Percentiles rank a stretch among this genome's conserved stretches.
Evolutionary conservation across 441 rosid species (phyloP).

Genomic region (Raphanus hybrid): DNA sequence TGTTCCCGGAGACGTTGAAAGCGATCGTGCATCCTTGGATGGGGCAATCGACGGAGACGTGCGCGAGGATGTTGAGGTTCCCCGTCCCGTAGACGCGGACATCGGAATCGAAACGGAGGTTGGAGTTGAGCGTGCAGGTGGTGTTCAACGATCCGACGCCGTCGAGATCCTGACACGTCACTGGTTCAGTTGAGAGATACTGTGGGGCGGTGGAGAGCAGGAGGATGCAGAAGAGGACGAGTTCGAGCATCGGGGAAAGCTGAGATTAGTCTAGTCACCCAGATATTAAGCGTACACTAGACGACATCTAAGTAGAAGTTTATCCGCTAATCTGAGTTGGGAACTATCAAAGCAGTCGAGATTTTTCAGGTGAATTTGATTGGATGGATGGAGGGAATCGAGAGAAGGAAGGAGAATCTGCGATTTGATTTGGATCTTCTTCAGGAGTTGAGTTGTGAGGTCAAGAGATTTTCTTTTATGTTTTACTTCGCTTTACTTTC

Average conservation of each 20-base stretch:
- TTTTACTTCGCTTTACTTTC: background rate
- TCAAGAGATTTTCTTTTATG: background rate
- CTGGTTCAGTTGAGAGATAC: background rate
- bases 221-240: slow-evolving; percentile 55
- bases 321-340: slow-evolving; percentile 19
- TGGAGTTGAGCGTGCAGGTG: slow-evolving; percentile 78
- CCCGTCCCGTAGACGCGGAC: slow-evolving; percentile 74
- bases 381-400: slow-evolving; percentile 8
- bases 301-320: slow-evolving; percentile 24
- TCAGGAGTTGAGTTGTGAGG: background rate
- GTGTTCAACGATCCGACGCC: slow-evolving; percentile 94
- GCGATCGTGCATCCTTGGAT: slow-evolving; percentile 68
- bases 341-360: background rate
- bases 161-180: slow-evolving; percentile 71
- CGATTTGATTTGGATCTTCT: background rate
- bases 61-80: slow-evolving; percentile 77
- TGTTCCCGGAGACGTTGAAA: slow-evolving; percentile 79
- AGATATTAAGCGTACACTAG: background rate
- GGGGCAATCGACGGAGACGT: slow-evolving; percentile 74
- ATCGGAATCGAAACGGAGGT: slow-evolving; percentile 69
- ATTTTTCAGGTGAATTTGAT: background rate
- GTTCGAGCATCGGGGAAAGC: slow-evolving; percentile 52
- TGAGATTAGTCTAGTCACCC: slow-evolving; percentile 24
- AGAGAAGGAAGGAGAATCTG: background rate
- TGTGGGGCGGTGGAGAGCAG: slow-evolving; percentile 44